A percentile compares a stretch with the other conserved stretches of the same genome.
Evolutionary conservation across 1,284 basidiomycete genomes (phyloP).

Genomic region (Ustilago bromivora): DNA sequence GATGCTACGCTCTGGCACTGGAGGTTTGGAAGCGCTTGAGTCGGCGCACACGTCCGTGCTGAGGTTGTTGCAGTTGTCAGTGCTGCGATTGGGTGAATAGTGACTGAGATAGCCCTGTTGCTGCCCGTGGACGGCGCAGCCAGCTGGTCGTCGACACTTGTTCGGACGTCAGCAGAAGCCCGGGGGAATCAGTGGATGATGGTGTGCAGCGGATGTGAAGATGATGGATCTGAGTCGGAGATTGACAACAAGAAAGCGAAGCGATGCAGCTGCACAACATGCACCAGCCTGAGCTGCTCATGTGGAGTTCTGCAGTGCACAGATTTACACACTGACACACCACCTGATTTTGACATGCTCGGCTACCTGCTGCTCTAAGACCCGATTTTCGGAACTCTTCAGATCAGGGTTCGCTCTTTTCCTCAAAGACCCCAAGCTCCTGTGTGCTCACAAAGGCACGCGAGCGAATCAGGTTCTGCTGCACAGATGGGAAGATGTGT

Average conservation of each 20-base stretch:
- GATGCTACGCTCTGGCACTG: neutral
- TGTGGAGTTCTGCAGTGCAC: slow-evolving; percentile 14
- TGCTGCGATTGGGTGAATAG: too few relatives aligned
- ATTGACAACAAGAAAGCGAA: neutral
- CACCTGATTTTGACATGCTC: neutral
- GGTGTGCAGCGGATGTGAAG: neutral
- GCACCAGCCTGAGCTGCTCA: slow-evolving; percentile 8
- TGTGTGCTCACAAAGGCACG: neutral
- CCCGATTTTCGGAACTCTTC: slow-evolving; percentile 14
- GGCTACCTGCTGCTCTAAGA: neutral
- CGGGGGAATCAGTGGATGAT: neutral
- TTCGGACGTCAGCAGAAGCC: neutral
- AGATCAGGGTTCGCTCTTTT: slow-evolving; percentile 1
- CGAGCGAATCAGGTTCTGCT: neutral
- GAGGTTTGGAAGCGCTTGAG: neutral
- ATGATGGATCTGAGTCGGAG: neutral
- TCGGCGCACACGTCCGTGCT: neutral
- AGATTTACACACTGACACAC: neutral
- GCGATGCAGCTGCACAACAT: slow-evolving; percentile 19
- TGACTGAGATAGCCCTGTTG: too few relatives aligned
- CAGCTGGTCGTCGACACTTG: neutral
- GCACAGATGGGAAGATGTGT: neutral
- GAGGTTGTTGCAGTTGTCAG: neutral
- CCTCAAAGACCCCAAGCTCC: neutral
- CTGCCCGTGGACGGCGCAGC: neutral